Evolutionary conservation across 2,329 filamentous ascomycete species (phyloP).

Genomic region (Arachnomyces sp.): DNA sequence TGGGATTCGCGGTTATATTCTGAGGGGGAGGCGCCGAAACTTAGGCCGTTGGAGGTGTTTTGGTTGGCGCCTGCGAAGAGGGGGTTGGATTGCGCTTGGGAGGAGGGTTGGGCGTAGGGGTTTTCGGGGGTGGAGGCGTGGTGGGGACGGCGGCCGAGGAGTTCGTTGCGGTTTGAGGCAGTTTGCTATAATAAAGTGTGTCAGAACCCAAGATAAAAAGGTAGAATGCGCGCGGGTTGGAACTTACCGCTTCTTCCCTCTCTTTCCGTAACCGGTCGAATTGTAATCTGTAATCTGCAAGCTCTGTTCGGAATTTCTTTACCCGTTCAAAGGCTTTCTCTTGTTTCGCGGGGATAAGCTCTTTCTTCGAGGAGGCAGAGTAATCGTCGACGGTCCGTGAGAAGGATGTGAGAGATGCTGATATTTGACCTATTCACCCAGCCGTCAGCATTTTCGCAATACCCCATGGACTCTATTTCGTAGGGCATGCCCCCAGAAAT

Average conservation of each 20-base stretch:
- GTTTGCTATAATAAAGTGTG: constrained; percentile 36
- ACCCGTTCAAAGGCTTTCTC: constrained; percentile 81
- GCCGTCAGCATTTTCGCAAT: neutral
- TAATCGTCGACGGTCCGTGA: constrained; percentile 91
- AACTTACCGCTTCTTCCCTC: constrained; percentile 60
- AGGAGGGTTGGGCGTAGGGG: constrained; percentile 64
- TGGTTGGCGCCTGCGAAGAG: constrained; percentile 14
- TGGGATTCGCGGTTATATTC: constrained; percentile 68
- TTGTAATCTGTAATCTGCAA: constrained; percentile 68
- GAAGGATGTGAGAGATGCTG: constrained; percentile 72
- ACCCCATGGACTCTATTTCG: too few species aligned
- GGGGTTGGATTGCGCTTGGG: constrained; percentile 25
- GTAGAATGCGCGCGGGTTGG: neutral
- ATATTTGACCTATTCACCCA: constrained; percentile 54
- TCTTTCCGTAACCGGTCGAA: constrained; percentile 70
- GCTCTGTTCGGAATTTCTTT: constrained; percentile 73
- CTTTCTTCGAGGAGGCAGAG: constrained; percentile 71
- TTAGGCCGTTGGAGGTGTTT: constrained; percentile 27
- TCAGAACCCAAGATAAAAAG: neutral
- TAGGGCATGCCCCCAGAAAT: too few species aligned
- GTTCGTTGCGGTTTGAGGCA: constrained; percentile 65
- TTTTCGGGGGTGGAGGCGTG: constrained; percentile 78
- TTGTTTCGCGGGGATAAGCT: constrained; percentile 83
- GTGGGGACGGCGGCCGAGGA: constrained; percentile 78
- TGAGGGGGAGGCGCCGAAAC: constrained; percentile 37